Percentiles rank a stretch among this genome's conserved stretches.
phyloP scores from a whole-genome alignment of 2,329 filamentous ascomycete genomes.

The Ilyonectria destructans region DNA sequence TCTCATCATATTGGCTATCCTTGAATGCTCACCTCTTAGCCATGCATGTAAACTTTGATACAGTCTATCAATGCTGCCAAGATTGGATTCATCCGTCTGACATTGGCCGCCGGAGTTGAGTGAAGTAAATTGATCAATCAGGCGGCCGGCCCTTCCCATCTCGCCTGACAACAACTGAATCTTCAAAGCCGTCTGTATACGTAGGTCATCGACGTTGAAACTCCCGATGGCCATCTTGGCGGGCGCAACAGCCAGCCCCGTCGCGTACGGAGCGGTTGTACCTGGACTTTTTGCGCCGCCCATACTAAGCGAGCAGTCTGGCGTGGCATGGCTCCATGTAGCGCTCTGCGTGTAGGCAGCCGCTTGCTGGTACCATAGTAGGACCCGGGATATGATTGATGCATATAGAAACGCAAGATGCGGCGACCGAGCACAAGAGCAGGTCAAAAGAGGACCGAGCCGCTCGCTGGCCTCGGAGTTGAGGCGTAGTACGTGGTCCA shows the following conservation, averaged over 20 bases:
- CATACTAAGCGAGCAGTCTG: background rate
- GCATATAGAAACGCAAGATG: constrained; percentile 19
- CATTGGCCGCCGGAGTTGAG: constrained; percentile 1
- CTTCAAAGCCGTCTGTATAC: constrained; percentile 19
- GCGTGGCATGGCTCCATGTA: constrained; percentile 1
- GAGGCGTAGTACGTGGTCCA: constrained; percentile 18
- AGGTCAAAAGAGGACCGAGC: constrained; percentile 19
- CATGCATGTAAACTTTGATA: constrained; percentile 17
- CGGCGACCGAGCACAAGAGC: constrained; percentile 19
- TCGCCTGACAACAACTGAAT: constrained; percentile 18
- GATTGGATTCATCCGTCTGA: constrained; percentile 2
- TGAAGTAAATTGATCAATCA: constrained; percentile 20
- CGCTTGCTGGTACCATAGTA: constrained; percentile 22
- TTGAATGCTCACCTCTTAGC: constrained; percentile 9
- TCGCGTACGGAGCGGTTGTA: background rate
- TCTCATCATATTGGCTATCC: constrained; percentile 15
- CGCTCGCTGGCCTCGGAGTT: constrained; percentile 21
- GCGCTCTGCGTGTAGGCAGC: constrained; percentile 8
- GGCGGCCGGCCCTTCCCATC: constrained; percentile 5
- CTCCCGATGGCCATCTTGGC: constrained; percentile 19
- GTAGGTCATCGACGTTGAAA: constrained; percentile 21
- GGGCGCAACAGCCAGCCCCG: constrained; percentile 1
- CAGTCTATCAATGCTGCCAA: constrained; percentile 15
- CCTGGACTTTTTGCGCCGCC: background rate
- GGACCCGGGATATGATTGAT: constrained; percentile 18